Evolutionary conservation across 192 early-diverging fungal genomes (phyloP), one percentile per base, ranked within the genome.

Genomic region (Dissophora ornata): DNA sequence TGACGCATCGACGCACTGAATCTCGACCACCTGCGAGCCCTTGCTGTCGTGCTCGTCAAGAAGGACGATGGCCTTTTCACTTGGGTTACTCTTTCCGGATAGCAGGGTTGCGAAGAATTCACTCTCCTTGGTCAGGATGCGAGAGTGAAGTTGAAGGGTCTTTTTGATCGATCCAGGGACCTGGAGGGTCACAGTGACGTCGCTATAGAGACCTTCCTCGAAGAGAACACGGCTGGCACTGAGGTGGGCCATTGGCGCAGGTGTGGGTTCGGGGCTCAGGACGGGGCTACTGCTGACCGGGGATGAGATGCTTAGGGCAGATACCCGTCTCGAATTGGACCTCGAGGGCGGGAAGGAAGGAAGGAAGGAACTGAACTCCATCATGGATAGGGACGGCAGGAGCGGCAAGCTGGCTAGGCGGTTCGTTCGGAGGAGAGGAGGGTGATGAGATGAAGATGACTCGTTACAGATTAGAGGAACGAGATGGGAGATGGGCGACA

Each of bases 291-390:
- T 57, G 12, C 41, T 54, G 24, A 44, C 63, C 15, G 71, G 64
- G 16, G 71, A 74, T 2, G 64, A 62, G 40, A 61, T 28, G 19
- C 56, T 75, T 22, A 75, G 4, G 33, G 71, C 46, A 3, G 71
- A 75, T 3, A 75, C 71, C 0, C 71, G 55, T 12, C 71, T 57
- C 4, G 71, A 75, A 36, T 59, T 75, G 24, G 71, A 67, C 57
- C 71, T 33, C 42, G 71, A 75, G 7, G 71, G 71, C 15, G 71
- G 71, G 24, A 75, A 75, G n/a, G 71, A 67, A 2, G 71, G 71
- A 6, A 74, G 62, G 42, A 74, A 74, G 21, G 70, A 74, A 38
- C 52, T 57, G 41, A 74, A 65, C 55, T 71, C 60, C 61, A 64
- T 63, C 55, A 57, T 59, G 40, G 26, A 18, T 40, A 40, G 33